Evolutionary conservation across 2,329 filamentous ascomycete genomes (phyloP).

Genomic region (Biscogniauxia sp.): DNA sequence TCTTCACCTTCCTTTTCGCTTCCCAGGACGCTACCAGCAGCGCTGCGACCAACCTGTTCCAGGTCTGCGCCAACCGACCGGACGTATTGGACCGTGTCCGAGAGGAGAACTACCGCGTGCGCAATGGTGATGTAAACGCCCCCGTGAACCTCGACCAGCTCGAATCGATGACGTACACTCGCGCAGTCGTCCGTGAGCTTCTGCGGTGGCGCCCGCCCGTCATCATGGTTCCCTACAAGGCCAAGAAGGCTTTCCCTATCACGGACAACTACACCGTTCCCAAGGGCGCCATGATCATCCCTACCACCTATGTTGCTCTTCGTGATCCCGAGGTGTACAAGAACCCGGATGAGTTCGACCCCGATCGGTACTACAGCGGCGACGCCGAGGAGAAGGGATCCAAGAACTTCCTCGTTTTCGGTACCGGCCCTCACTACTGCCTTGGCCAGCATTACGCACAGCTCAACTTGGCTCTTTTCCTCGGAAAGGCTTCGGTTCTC

Average conservation of each 20-base stretch:
- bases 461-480: constrained; percentile 82
- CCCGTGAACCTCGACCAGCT: constrained; percentile 79
- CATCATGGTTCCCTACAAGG: constrained; percentile 92
- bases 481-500: constrained; percentile 83
- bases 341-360: constrained; percentile 84
- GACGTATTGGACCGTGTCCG: constrained; percentile 86
- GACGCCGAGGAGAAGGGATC: constrained; percentile 79
- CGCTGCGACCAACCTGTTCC: constrained; percentile 92
- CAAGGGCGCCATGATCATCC: constrained; percentile 93
- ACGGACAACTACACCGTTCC: constrained; percentile 85
- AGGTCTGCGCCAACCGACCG: constrained; percentile 89
- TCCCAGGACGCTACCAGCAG: constrained; percentile 96
- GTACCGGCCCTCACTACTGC: constrained; percentile 94
- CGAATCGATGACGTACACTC: constrained; percentile 85
- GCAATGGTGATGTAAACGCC: constrained; percentile 71
- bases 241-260: constrained; percentile 94
- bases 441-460: constrained; percentile 90
- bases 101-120: constrained; percentile 79
- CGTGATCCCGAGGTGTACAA: constrained; percentile 92
- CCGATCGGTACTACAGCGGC: constrained; percentile 86
- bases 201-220: constrained; percentile 94
- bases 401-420: constrained; percentile 98
- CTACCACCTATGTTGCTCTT: constrained; percentile 84
- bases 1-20: constrained; percentile 96
- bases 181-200: constrained; percentile 86